Percentiles rank a stretch among this genome's conserved stretches.
Evolutionary conservation across 192 early-diverging fungal species (phyloP).

Genomic region (Podila epicladia): DNA sequence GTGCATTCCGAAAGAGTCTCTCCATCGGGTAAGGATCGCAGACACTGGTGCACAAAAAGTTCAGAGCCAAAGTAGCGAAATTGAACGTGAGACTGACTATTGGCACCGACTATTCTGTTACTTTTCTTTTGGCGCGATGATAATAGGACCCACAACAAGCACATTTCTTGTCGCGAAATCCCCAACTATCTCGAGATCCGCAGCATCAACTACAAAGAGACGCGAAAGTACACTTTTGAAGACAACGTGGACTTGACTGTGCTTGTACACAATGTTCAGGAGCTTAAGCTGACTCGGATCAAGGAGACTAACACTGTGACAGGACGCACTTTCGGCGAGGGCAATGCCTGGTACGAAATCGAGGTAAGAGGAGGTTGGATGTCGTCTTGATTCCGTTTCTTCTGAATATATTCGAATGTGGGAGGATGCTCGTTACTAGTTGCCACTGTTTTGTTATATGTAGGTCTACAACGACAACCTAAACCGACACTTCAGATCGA

Average conservation of each 20-base stretch:
- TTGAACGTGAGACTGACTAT: background rate
- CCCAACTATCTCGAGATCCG: conserved; percentile 11
- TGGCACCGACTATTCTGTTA: background rate
- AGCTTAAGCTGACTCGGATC: conserved; percentile 19
- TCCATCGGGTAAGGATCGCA: conserved; percentile 23
- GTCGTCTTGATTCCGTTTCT: background rate
- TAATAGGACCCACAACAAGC: conserved; percentile 28
- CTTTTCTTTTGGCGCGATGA: background rate
- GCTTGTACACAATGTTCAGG: conserved; percentile 24
- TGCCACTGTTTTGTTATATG: background rate
- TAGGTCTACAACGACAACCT: conserved; percentile 23
- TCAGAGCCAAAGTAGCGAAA: background rate
- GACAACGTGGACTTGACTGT: conserved; percentile 6
- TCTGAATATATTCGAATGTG: background rate
- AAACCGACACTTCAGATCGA: conserved; percentile 3
- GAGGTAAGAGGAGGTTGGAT: conserved; percentile 20
- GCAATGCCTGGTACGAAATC: conserved; percentile 40
- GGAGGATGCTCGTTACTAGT: background rate
- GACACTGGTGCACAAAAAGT: too few relatives aligned
- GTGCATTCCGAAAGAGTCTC: conserved; percentile 28
- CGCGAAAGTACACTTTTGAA: conserved; percentile 15
- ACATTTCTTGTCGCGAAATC: conserved; percentile 37
- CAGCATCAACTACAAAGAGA: conserved; percentile 20
- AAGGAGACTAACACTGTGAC: conserved; percentile 18
- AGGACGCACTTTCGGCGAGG: conserved; percentile 1